Conservation (phyloP, 305 asterid genomes). For the Fraxinus albicans region DNA sequence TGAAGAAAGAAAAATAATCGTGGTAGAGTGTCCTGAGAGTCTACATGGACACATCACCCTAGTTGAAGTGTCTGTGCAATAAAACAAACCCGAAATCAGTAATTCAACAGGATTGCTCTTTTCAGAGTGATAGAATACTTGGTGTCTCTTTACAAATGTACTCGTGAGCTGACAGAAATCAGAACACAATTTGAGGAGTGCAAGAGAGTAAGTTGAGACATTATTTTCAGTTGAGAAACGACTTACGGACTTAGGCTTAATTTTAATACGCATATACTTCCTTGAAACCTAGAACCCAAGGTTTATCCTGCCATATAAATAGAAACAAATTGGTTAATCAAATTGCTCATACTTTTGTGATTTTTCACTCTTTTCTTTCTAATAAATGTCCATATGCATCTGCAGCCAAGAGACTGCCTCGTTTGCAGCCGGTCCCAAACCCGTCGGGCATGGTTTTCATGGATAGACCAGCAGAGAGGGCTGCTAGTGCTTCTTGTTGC, state of each 20-base stretch:
- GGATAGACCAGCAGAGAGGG: conserved; percentile 64
- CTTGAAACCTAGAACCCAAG: not conserved
- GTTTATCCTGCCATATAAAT: not conserved
- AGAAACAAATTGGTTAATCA: not conserved
- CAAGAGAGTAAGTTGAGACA: not conserved
- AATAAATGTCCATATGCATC: conserved; percentile 8
- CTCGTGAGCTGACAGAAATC: not conserved
- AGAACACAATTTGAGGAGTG: not conserved
- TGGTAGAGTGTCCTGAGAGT: too few relatives aligned
- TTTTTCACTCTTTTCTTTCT: not conserved
- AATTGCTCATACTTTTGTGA: not conserved
- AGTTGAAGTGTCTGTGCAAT: too few relatives aligned
- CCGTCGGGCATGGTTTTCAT: conserved; percentile 82
- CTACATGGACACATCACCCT: too few relatives aligned
- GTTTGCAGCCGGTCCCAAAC: conserved; percentile 70
- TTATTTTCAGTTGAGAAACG: not conserved
- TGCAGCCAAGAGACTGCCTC: conserved; percentile 84
- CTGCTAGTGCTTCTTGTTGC: conserved; percentile 59
- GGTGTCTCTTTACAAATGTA: not conserved
- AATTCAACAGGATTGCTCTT: too few relatives aligned
- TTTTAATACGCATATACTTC: not conserved
- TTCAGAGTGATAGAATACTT: not conserved
- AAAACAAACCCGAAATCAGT: too few relatives aligned
- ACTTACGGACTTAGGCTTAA: not conserved
- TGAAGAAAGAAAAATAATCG: too few relatives aligned